These are phyloP conservation scores for Solanum stenotomum DNA, from an alignment of 257 asterid genomes.

Conservation along the genomic window DNA sequence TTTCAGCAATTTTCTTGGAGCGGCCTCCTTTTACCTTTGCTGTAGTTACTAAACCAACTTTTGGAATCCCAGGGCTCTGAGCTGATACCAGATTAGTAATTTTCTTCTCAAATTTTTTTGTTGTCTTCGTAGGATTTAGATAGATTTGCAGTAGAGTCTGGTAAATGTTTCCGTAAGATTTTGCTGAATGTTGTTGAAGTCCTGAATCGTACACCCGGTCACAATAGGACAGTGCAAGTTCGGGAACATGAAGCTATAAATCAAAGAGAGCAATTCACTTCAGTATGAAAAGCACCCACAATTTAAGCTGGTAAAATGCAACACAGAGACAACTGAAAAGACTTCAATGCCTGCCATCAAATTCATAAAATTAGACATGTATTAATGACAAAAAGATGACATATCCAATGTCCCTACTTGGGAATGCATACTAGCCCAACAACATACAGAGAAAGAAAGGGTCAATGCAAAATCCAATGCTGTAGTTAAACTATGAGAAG, in stretches of 20 bases:
- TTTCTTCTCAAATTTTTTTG: constrained; percentile 66
- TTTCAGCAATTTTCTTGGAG: constrained; percentile 72
- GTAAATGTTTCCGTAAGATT: constrained; percentile 67
- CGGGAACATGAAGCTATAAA: constrained; percentile 81
- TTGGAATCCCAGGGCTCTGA: constrained; percentile 42
- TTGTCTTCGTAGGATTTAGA: constrained; percentile 75
- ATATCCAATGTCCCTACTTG: not conserved
- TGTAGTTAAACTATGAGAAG: not conserved
- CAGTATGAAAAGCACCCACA: not conserved
- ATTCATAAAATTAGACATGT: not conserved
- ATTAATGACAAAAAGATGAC: not conserved
- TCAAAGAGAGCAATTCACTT: constrained; percentile 3
- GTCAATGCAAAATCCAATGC: not conserved
- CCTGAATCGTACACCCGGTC: constrained; percentile 77
- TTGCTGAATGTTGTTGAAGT: constrained; percentile 49
- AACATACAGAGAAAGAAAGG: not conserved
- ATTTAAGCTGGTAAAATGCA: not conserved
- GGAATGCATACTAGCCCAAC: not conserved
- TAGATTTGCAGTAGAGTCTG: constrained; percentile 86
- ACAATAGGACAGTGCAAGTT: constrained; percentile 81
- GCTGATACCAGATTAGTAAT: constrained; percentile 45
- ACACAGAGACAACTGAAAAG: not conserved
- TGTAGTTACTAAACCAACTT: constrained; percentile 32
- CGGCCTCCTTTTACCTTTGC: constrained; percentile 41
- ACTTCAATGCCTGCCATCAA: not conserved